phyloP scores from a whole-genome alignment of 1,284 basidiomycete genomes.

The Irpex rosettiformis region DNA sequence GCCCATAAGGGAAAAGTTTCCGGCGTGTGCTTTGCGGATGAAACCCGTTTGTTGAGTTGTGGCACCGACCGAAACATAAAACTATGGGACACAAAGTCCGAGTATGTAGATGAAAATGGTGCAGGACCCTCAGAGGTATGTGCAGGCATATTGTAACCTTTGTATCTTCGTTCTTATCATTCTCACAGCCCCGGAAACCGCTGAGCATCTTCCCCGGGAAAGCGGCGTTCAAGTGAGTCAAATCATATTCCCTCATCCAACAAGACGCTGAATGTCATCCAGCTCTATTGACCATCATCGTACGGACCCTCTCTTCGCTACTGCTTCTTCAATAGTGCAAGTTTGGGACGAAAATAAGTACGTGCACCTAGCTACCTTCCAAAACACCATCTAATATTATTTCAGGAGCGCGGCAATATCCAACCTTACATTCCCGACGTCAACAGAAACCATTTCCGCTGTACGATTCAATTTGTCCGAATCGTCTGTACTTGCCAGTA shows the following conservation, averaged over 20 bases:
- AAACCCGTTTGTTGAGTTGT: constrained; percentile 80
- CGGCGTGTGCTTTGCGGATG: constrained; percentile 72
- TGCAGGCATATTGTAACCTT: constrained; percentile 20
- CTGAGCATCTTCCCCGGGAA: constrained; percentile 79
- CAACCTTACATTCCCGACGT: constrained; percentile 79
- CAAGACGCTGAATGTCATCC: constrained; percentile 14
- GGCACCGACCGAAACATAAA: constrained; percentile 92
- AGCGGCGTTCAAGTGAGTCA: constrained; percentile 77
- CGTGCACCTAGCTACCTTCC: constrained; percentile 20
- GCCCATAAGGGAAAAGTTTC: constrained; percentile 95
- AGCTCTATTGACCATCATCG: constrained; percentile 95
- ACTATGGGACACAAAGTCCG: constrained; percentile 68
- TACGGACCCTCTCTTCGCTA: constrained; percentile 85
- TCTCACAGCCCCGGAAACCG: constrained; percentile 46
- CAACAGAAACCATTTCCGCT: constrained; percentile 82
- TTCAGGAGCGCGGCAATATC: constrained; percentile 70
- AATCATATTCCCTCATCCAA: not conserved
- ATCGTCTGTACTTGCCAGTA: constrained; percentile 88
- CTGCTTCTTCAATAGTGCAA: constrained; percentile 91
- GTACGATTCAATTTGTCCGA: constrained; percentile 95
- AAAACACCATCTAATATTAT: constrained; percentile 10
- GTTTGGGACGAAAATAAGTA: constrained; percentile 97
- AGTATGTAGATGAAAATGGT: constrained; percentile 23
- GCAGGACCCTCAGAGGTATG: constrained; percentile 34
- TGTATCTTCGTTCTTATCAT: constrained; percentile 4